Evolutionary conservation across 768 basidiomycete genomes (phyloP).

Genomic region (Butyriboletus loyo): DNA sequence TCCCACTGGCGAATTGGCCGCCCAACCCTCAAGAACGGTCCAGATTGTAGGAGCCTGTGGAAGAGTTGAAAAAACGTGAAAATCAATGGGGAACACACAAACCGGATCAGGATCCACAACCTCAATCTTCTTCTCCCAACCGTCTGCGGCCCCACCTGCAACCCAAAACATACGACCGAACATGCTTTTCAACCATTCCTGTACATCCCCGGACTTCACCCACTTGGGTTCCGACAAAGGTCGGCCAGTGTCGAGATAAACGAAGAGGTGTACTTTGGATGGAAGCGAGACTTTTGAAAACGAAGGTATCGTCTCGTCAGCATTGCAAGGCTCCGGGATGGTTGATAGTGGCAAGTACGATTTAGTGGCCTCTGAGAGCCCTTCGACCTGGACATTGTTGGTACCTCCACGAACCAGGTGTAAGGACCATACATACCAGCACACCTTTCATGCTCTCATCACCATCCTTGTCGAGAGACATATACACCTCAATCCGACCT

Average conservation of each 20-base stretch:
- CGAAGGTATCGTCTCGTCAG: constrained; percentile 69
- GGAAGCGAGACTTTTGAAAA: constrained; percentile 57
- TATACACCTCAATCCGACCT: constrained; percentile 79
- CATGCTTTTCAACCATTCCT: constrained; percentile 89
- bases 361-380: constrained; percentile 66
- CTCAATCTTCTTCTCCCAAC: constrained; percentile 92
- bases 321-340: constrained; percentile 37
- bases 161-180: constrained; percentile 88
- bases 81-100: constrained; percentile 31
- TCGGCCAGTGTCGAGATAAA: constrained; percentile 81
- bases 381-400: constrained; percentile 57
- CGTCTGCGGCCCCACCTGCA: constrained; percentile 76
- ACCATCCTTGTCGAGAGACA: constrained; percentile 57
- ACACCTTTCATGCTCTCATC: constrained; percentile 67
- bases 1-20: constrained; percentile 78
- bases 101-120: constrained; percentile 96
- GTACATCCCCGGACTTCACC: constrained; percentile 92
- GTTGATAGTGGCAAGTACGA: constrained; percentile 63
- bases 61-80: constrained; percentile 1
- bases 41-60: constrained; percentile 84
- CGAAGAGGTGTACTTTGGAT: constrained; percentile 58
- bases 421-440: constrained; percentile 48
- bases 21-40: constrained; percentile 89
- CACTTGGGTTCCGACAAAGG: constrained; percentile 95
- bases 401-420: constrained; percentile 2